A percentile compares a stretch with the other conserved stretches of the same genome.
phyloP scores from a whole-genome alignment of 1,284 basidiomycete species.

The Cryptococcus sp. region DNA sequence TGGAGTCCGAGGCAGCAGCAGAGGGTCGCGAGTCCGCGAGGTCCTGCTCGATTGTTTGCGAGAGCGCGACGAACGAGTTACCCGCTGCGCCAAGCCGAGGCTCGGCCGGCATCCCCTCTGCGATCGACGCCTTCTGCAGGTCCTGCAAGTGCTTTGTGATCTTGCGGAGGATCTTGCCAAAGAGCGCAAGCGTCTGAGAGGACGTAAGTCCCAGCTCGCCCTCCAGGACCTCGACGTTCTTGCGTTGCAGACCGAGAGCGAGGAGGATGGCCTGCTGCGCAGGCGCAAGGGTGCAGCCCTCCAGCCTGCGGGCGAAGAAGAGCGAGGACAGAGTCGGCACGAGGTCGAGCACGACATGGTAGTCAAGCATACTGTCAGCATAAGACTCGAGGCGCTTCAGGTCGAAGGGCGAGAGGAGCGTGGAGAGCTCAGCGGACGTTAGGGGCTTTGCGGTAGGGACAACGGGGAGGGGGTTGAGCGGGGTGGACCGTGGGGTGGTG shows the following conservation, averaged over 20 bases:
- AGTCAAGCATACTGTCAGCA: slow-evolving; percentile 92
- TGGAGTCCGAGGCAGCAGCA: slow-evolving; percentile 49
- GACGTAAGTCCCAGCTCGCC: slow-evolving; percentile 76
- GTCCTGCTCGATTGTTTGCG: slow-evolving; percentile 55
- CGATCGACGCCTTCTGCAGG: slow-evolving; percentile 74
- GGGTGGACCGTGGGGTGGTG: slow-evolving; percentile 35
- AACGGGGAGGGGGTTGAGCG: not conserved
- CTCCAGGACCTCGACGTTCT: slow-evolving; percentile 85
- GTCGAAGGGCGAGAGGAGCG: slow-evolving; percentile 85
- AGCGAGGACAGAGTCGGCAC: slow-evolving; percentile 74
- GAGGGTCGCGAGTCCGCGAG: slow-evolving; percentile 56
- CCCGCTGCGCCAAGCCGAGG: slow-evolving; percentile 11
- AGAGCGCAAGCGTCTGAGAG: slow-evolving; percentile 83
- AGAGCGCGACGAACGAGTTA: slow-evolving; percentile 55
- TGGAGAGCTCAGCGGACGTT: slow-evolving; percentile 66
- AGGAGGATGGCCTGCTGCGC: slow-evolving; percentile 86
- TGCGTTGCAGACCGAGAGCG: slow-evolving; percentile 86
- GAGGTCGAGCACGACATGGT: slow-evolving; percentile 91
- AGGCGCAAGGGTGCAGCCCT: slow-evolving; percentile 66
- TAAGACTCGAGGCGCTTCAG: slow-evolving; percentile 94
- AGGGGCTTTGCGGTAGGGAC: slow-evolving; percentile 44
- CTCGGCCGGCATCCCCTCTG: slow-evolving; percentile 55
- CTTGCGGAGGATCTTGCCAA: slow-evolving; percentile 86
- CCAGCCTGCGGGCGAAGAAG: slow-evolving; percentile 76
- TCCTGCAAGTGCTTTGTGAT: slow-evolving; percentile 74